Conservation (phyloP, 2,329 filamentous ascomycete species). For the Aureobasidium sp. region DNA sequence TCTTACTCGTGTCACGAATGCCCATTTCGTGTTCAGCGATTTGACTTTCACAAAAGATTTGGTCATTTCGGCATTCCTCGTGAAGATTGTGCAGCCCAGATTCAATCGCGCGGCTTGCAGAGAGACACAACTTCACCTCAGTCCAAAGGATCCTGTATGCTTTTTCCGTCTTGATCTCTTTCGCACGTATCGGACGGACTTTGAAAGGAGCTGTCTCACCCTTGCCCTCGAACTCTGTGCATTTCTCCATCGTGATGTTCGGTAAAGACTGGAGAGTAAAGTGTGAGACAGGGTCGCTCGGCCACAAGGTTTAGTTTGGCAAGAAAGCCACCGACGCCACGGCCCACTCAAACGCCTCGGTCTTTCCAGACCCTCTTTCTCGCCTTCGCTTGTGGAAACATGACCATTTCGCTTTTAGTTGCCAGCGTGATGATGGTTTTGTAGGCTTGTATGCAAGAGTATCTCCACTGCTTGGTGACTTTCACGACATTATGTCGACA, state of each 20-base stretch:
- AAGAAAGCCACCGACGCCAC: not conserved
- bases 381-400: not conserved
- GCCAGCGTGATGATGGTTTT: not conserved
- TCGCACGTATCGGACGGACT: not conserved
- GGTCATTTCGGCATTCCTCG: not conserved
- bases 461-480: slow-evolving; percentile 1
- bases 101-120: not conserved
- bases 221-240: not conserved
- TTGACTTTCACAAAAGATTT: not conserved
- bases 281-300: slow-evolving; percentile 3
- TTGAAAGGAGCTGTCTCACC: not conserved
- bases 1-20: not conserved
- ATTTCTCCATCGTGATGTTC: not conserved
- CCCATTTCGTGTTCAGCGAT: not conserved
- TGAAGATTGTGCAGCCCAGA: not conserved
- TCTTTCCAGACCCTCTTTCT: not conserved
- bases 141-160: not conserved
- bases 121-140: not conserved
- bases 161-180: not conserved
- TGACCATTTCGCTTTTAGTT: not conserved
- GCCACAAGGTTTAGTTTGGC: not conserved
- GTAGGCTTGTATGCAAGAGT: not conserved
- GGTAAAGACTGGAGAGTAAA: not conserved
- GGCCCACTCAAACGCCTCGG: not conserved
- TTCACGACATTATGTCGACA: not conserved